Evolutionary conservation across 148 eudicot species (phyloP).

Genomic region (Arbutus unedo): DNA sequence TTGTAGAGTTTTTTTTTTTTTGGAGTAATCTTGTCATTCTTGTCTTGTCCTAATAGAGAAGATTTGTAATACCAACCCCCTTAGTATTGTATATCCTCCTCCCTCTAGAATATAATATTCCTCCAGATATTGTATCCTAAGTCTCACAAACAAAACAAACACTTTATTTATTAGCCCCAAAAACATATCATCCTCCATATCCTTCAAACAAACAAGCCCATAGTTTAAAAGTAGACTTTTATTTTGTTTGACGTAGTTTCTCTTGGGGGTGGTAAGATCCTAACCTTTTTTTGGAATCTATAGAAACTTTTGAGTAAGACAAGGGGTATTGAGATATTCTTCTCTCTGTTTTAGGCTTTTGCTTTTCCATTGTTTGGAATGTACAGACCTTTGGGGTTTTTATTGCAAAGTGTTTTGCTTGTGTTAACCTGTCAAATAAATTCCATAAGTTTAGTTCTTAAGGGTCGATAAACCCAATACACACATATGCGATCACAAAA

Average conservation of each 20-base stretch:
- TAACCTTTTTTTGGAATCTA: background rate
- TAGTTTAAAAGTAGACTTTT: background rate
- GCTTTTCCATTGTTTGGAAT: background rate
- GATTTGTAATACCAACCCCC: too few species aligned
- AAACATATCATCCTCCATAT: too few species aligned
- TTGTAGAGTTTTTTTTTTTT: too few species aligned
- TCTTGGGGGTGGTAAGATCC: background rate
- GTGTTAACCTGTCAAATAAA: background rate
- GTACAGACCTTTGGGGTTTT: background rate
- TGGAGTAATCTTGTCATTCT: too few species aligned
- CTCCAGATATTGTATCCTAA: too few species aligned
- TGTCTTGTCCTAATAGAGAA: too few species aligned
- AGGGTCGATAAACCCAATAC: too few species aligned
- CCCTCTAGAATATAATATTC: too few species aligned
- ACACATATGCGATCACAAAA: background rate
- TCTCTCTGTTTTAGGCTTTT: background rate
- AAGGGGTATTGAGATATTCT: background rate
- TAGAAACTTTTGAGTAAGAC: background rate
- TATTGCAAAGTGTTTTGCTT: background rate
- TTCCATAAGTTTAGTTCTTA: too few species aligned
- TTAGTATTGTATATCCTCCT: too few species aligned
- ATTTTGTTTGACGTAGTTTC: background rate
- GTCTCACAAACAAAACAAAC: too few species aligned
- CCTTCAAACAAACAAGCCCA: background rate
- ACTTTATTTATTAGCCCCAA: too few species aligned